phyloP scores from a whole-genome alignment of 768 basidiomycete species.

The Goffeauzyma gilvescens region DNA sequence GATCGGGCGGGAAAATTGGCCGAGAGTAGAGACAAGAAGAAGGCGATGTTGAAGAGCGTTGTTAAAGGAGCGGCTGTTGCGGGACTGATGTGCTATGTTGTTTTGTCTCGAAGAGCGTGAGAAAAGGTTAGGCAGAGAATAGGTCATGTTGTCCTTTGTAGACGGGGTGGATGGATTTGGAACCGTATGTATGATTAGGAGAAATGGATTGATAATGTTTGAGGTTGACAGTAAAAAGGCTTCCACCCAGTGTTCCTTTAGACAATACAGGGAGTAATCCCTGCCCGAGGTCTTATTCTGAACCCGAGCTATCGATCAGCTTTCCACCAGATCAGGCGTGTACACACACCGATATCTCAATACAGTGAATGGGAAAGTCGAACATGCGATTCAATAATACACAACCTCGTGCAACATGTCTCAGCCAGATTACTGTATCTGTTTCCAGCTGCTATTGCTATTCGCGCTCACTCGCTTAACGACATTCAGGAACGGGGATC shows the following conservation, averaged over 20 bases:
- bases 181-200: no score
- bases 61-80: neutral
- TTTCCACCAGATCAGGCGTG: neutral
- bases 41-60: neutral
- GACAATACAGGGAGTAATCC: no score
- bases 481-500: neutral
- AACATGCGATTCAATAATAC: neutral
- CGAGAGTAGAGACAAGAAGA: conserved; percentile 5
- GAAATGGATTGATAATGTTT: no score
- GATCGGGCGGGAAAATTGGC: conserved; percentile 31
- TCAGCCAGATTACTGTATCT: neutral
- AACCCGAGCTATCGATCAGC: neutral
- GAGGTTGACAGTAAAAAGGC: no score
- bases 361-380: neutral
- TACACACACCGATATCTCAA: neutral
- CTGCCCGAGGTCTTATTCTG: neutral
- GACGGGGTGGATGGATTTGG: neutral
- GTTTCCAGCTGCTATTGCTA: neutral
- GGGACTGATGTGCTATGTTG: neutral
- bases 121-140: neutral
- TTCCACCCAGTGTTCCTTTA: no score
- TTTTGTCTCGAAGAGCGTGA: neutral
- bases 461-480: neutral
- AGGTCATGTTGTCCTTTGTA: neutral
- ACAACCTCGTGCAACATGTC: neutral